phyloP scores from a whole-genome alignment of 257 asterid genomes.

The Solanum corneliomulleri region DNA sequence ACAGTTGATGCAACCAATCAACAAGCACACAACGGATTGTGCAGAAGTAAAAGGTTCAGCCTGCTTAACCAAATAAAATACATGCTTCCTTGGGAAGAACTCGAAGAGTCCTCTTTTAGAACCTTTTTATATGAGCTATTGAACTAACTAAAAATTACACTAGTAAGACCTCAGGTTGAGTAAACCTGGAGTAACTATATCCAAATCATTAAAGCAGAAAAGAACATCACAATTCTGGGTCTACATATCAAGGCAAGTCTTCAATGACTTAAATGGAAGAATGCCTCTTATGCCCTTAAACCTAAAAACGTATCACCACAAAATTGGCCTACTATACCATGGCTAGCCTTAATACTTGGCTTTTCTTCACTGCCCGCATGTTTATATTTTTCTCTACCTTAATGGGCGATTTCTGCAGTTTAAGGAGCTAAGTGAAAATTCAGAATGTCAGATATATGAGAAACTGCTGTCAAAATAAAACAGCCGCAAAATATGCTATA shows the following conservation, averaged over 20 bases:
- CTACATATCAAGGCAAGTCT: not conserved
- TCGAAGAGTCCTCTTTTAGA: not conserved
- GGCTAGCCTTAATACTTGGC: not conserved
- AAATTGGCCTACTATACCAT: not conserved
- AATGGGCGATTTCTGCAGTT: not conserved
- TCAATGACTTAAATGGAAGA: not conserved
- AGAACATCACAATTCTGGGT: not conserved
- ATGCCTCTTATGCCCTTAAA: not conserved
- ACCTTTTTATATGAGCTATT: not conserved
- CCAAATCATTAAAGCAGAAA: not conserved
- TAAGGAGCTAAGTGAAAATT: not conserved
- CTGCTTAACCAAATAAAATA: not conserved
- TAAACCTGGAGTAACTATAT: not conserved
- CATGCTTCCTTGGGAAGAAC: not conserved
- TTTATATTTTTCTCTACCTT: not conserved
- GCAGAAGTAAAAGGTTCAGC: not conserved
- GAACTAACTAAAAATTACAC: not conserved
- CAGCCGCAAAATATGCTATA: not conserved
- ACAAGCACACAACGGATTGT: not conserved
- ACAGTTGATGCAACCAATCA: not conserved
- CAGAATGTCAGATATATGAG: not conserved
- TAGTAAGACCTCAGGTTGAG: not conserved
- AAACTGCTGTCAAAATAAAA: not conserved
- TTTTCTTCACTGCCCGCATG: not conserved
- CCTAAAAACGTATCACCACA: not conserved